Base-by-base conservation (phyloP, 495 filamentous ascomycete genomes). In the Beverwykella pulmonaria region DNA sequence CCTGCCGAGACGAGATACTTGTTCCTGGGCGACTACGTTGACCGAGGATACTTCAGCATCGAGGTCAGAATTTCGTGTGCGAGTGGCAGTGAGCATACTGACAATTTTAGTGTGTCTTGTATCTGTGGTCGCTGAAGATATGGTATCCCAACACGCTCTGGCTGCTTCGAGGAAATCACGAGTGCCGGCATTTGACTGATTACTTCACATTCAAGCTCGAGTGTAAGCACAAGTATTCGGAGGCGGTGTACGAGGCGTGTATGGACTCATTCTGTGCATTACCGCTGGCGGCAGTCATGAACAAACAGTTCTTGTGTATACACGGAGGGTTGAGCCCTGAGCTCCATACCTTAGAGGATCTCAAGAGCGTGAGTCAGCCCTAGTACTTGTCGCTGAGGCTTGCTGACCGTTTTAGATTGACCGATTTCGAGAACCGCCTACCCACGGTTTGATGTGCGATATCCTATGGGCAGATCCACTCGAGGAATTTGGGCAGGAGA, bases 131-230 rank as follows among this genome's bases (percentile, higher is more conserved):
- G 12, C 81, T 98, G 72, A 98, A 98, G 85, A 97, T 98, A 76
- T 97, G 96, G 88, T 98, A 98, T 74, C 94, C 94, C 12, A 92
- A 96, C 74, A 93, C 92, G 2, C 89, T 98, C 53, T 98, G 94
- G 94, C 81, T 98, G 72, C 85, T 98, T 69, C 88, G 94, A 63
- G 94, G 94, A 70, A 98, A 98, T 75, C 94, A 98, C 79, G 94
- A 98, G 81, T 98, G 94, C 77, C 88, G 94, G 73, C 94, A 98
- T 81, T 83, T 98, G 82, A 98, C 94, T 26, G 94, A 98, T 75
- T 98, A 98, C 82, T 98, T 98, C 81, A 98, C 94, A 55, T 98
- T 98, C 82, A 97, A 98, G 83, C 84, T 98, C 59, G 94, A 98
- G 78, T 98, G 94, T 82, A 96, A 94, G 80, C 92, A 98, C 84